Evolutionary conservation across 257 asterid genomes (phyloP), one percentile per base, ranked within the genome.

Genomic region (Eucommia ulmoides): DNA sequence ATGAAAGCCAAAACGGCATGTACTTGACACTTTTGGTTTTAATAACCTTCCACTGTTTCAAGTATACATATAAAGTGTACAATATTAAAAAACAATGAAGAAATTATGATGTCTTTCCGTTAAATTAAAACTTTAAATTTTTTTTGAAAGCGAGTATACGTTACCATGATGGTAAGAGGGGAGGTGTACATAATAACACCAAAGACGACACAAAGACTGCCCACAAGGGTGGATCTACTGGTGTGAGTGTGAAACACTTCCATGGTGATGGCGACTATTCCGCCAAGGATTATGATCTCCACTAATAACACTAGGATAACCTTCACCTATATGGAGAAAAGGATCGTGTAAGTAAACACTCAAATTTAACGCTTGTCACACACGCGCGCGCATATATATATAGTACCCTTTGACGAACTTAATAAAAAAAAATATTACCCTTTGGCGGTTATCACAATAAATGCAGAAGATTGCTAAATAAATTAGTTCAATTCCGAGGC

Each of bases 101-200:
- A 0, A 51, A 8, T 24, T 3, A 19, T 7, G 9, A 23, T n/a
- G n/a, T n/a, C n/a, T n/a, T n/a, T n/a, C n/a, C n/a, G n/a, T n/a
- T n/a, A n/a, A n/a, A n/a, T n/a, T n/a, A n/a, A n/a, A n/a, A n/a
- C n/a, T n/a, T n/a, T n/a, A n/a, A n/a, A n/a, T n/a, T n/a, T n/a
- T n/a, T n/a, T n/a, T n/a, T n/a, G 12, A 22, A 20, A 38, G 46
- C 12, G 38, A 29, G 38, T 29, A 12, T 5, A 7, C 38, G 77
- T 52, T 69, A 76, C 84, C 67, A 82, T 14, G 33, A 82, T 63
- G 45, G 92, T 66, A 1, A 82, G 75, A 15, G 94, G 94, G 6
- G 96, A 53, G 21, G 58, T 78, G 17, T 82, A 79, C 75, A 85
- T 74, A 23, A 74, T 47, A 44, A 80, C 64, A 18, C 94, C 93